Percentiles rank a stretch among this genome's conserved stretches.
Conservation (phyloP, 2,329 filamentous ascomycete species). For the Fusarium hainanense region DNA sequence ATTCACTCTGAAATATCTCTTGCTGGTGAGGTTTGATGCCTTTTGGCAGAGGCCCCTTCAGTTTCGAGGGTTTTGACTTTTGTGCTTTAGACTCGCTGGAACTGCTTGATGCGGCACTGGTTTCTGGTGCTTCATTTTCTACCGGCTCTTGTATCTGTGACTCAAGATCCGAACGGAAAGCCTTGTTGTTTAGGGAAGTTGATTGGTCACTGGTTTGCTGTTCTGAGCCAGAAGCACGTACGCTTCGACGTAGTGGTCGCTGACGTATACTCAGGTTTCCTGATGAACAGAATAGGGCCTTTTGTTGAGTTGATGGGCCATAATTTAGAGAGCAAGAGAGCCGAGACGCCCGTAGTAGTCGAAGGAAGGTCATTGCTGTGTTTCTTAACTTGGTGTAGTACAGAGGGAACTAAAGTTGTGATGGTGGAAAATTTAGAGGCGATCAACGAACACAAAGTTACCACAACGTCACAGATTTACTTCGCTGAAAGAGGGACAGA, state of each 20-base stretch:
- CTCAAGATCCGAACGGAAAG: neutral
- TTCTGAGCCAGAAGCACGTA: neutral
- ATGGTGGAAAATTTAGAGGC: neutral
- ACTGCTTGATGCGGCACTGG: neutral
- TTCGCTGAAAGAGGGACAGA: neutral
- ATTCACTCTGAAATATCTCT: conserved; percentile 35
- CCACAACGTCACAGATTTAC: neutral
- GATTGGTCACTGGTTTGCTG: neutral
- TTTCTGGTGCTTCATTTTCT: neutral
- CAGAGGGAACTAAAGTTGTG: neutral
- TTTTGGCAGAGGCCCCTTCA: conserved; percentile 11
- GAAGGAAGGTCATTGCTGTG: conserved; percentile 6
- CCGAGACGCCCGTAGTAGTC: neutral
- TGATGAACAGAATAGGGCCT: conserved; percentile 6
- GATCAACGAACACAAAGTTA: neutral
- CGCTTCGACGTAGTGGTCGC: conserved; percentile 5
- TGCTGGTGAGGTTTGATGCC: conserved; percentile 40
- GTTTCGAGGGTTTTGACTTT: conserved; percentile 16
- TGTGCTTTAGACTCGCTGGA: neutral
- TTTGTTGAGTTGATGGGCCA: neutral
- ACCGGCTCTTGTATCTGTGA: neutral
- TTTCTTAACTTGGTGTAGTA: neutral
- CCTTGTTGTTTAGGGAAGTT: neutral
- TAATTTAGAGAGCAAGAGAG: neutral
- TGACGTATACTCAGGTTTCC: conserved; percentile 12